These are phyloP conservation scores for Colletotrichum chlorophyti DNA, from an alignment of 2,329 filamentous ascomycete genomes.

Conservation along the genomic window DNA sequence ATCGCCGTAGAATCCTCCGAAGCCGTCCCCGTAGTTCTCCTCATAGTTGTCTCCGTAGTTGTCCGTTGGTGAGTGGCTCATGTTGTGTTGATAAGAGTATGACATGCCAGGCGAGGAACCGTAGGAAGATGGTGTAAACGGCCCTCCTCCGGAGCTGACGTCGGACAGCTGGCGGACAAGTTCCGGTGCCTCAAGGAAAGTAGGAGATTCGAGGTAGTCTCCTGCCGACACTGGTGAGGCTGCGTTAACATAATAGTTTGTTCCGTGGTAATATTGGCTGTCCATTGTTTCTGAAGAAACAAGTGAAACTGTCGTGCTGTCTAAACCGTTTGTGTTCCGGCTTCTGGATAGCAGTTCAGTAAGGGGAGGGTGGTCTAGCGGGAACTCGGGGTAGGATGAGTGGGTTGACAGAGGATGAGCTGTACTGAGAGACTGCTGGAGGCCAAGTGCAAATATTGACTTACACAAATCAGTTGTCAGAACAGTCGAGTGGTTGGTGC, in stretches of 20 bases:
- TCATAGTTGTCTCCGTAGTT: constrained; percentile 7
- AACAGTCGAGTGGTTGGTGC: background rate
- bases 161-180: constrained; percentile 23
- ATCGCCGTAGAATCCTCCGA: constrained; percentile 13
- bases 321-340: constrained; percentile 24
- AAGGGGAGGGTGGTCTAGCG: constrained; percentile 14
- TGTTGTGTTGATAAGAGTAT: constrained; percentile 19
- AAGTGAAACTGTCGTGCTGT: constrained; percentile 11
- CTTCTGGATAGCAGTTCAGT: constrained; percentile 28
- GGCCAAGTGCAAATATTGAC: constrained; percentile 5
- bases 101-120: constrained; percentile 27
- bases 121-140: constrained; percentile 26
- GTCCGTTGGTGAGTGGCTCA: constrained; percentile 20
- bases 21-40: constrained; percentile 4
- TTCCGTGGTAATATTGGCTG: constrained; percentile 15
- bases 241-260: constrained; percentile 26
- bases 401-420: background rate
- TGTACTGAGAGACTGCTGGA: background rate
- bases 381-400: background rate
- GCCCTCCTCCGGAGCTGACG: constrained; percentile 24
- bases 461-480: constrained; percentile 15
- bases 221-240: constrained; percentile 23
- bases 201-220: constrained; percentile 22
- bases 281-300: constrained; percentile 13
- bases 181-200: constrained; percentile 22